phyloP scores from a whole-genome alignment of 495 filamentous ascomycete species.

The Penicillium silybi region DNA sequence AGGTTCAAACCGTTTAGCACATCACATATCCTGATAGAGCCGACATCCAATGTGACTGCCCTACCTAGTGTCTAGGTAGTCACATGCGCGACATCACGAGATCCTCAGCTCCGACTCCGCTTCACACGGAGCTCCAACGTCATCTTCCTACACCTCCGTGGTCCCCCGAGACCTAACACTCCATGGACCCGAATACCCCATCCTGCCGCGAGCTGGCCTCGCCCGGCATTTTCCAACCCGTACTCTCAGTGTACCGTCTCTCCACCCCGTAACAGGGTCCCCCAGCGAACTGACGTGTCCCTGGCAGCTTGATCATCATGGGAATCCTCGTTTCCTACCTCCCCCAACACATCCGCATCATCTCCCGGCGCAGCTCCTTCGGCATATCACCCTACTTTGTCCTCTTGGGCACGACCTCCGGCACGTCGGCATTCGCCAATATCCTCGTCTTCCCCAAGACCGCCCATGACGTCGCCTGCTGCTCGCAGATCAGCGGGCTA shows the following conservation, averaged over 20 bases:
- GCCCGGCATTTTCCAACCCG: slow-evolving; percentile 55
- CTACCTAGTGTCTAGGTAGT: not conserved
- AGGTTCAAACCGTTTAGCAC: not conserved
- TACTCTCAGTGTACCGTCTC: slow-evolving; percentile 54
- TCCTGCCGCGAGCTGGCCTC: slow-evolving; percentile 40
- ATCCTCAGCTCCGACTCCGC: not conserved
- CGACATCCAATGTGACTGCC: not conserved
- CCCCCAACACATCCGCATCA: slow-evolving; percentile 91
- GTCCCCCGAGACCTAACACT: slow-evolving; percentile 5
- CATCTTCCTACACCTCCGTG: slow-evolving; percentile 11
- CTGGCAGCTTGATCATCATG: slow-evolving; percentile 69
- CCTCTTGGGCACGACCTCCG: slow-evolving; percentile 83
- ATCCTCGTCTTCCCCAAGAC: slow-evolving; percentile 80
- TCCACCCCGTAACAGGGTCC: not conserved
- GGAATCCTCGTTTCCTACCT: slow-evolving; percentile 93
- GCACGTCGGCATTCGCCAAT: slow-evolving; percentile 83
- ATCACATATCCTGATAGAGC: not conserved
- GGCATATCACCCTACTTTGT: slow-evolving; percentile 94
- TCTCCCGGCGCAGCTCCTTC: slow-evolving; percentile 80
- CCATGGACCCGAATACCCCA: slow-evolving; percentile 26
- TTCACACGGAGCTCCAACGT: not conserved
- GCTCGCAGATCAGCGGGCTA: slow-evolving; percentile 70
- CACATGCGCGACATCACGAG: not conserved
- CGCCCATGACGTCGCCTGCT: slow-evolving; percentile 76
- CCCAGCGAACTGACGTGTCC: slow-evolving; percentile 1